phyloP scores from a whole-genome alignment of 352 stramenopile genomes.

The Pythium vanterpoolii region DNA sequence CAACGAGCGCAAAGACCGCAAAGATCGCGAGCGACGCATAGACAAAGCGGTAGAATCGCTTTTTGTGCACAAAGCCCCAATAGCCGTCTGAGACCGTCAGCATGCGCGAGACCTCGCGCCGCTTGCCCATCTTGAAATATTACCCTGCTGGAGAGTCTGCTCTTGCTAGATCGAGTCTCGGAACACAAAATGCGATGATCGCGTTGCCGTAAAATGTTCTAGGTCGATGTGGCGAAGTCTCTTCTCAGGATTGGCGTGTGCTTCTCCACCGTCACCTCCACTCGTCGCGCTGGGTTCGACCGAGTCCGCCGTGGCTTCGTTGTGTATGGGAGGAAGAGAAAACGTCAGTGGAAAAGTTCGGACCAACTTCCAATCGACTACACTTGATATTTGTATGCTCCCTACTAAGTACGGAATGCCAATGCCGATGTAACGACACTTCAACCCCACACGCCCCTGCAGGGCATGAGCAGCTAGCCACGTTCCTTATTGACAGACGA shows the following conservation, averaged over 20 bases:
- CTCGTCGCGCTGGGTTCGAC: background rate
- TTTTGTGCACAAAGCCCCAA: constrained; percentile 74
- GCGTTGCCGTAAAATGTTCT: constrained; percentile 2
- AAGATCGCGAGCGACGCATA: constrained; percentile 76
- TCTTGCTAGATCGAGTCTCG: too few species aligned
- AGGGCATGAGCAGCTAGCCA: too few species aligned
- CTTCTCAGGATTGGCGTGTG: background rate
- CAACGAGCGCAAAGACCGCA: constrained; percentile 72
- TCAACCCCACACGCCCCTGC: too few species aligned
- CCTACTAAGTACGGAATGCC: constrained; percentile 6
- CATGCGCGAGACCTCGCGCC: constrained; percentile 61
- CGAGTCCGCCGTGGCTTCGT: background rate
- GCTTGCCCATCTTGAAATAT: constrained; percentile 46
- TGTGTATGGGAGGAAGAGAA: background rate
- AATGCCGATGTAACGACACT: too few species aligned
- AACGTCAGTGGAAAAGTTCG: background rate
- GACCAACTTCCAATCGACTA: background rate
- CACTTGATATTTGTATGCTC: constrained; percentile 8
- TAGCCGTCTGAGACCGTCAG: constrained; percentile 71
- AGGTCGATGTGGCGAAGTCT: background rate
- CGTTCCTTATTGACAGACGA: too few species aligned
- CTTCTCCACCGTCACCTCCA: background rate
- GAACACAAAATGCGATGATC: too few species aligned
- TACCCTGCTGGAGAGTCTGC: too few species aligned
- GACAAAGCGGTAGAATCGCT: constrained; percentile 67